Evolutionary conservation across 2,329 filamentous ascomycete genomes (phyloP).

Genomic region (Orbilia quercus): DNA sequence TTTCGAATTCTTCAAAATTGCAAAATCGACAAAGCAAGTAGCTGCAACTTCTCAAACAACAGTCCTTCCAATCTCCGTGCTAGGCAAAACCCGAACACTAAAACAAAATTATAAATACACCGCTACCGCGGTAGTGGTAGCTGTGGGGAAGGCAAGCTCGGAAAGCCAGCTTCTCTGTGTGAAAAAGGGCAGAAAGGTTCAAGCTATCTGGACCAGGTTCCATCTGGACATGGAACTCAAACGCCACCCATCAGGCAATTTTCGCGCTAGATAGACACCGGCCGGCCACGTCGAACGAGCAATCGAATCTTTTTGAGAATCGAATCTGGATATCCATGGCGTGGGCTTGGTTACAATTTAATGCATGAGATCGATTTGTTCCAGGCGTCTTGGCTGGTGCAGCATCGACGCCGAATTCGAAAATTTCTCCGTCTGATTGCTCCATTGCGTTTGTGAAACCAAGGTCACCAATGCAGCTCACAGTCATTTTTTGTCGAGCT

Average conservation of each 20-base stretch:
- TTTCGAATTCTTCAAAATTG: too few relatives aligned
- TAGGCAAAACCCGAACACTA: too few relatives aligned
- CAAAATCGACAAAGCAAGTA: too few relatives aligned
- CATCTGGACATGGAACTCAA: conserved; percentile 16
- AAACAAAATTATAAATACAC: conserved; percentile 8
- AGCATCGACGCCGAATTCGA: neutral
- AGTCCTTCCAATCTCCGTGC: conserved; percentile 9
- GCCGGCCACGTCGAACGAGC: conserved; percentile 21
- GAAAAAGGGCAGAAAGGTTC: neutral
- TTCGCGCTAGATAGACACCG: conserved; percentile 11
- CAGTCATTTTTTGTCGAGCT: neutral
- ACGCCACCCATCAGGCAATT: conserved; percentile 25
- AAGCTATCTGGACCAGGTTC: neutral
- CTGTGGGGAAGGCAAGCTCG: too few relatives aligned
- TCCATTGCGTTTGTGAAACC: neutral
- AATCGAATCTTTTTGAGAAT: neutral
- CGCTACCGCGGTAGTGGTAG: neutral
- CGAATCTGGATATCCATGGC: neutral
- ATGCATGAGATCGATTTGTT: conserved; percentile 11
- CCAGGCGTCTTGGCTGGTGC: conserved; percentile 8
- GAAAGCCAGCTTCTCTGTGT: neutral
- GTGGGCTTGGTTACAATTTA: neutral
- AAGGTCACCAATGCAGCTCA: too few relatives aligned
- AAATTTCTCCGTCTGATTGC: neutral
- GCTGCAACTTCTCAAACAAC: neutral